Evolutionary conservation across 2,329 filamentous ascomycete genomes (phyloP).

Genomic region (Pestalotiopsis sp.): DNA sequence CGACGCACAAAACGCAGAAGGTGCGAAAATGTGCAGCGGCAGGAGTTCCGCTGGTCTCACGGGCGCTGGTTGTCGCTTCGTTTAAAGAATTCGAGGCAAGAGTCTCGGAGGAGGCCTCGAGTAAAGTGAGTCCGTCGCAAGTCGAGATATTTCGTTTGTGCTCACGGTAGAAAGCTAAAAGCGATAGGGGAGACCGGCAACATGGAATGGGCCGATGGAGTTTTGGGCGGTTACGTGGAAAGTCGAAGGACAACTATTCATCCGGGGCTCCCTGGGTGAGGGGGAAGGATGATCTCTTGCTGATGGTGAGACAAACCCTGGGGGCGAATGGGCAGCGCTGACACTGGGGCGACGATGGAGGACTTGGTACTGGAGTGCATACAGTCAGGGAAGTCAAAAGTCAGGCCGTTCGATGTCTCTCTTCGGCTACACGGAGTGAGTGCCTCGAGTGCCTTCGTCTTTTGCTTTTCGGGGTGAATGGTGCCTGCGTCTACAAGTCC

Average conservation of each 20-base stretch:
- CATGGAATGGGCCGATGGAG: not conserved
- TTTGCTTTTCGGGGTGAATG: conserved; percentile 8
- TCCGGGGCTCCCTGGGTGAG: not conserved
- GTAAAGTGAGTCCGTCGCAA: not conserved
- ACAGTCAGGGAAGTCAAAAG: not conserved
- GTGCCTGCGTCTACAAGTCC: conserved; percentile 7
- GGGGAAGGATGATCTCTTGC: conserved; percentile 11
- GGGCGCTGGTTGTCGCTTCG: conserved; percentile 1
- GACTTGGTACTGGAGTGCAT: not conserved
- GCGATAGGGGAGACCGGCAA: not conserved
- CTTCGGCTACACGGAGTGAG: not conserved
- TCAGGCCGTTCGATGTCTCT: not conserved
- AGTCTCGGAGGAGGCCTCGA: not conserved
- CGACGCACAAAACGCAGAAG: conserved; percentile 5
- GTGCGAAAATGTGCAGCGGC: conserved; percentile 7
- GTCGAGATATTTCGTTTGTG: not conserved
- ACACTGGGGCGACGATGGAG: not conserved
- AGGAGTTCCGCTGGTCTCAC: not conserved
- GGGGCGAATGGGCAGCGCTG: not conserved
- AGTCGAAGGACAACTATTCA: not conserved
- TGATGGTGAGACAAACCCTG: conserved; percentile 15
- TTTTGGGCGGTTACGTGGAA: not conserved
- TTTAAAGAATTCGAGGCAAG: not conserved
- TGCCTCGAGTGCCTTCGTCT: not conserved
- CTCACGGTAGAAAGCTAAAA: not conserved